phyloP scores from a whole-genome alignment of 2,329 filamentous ascomycete species.

The Sporothrix schenckii region DNA sequence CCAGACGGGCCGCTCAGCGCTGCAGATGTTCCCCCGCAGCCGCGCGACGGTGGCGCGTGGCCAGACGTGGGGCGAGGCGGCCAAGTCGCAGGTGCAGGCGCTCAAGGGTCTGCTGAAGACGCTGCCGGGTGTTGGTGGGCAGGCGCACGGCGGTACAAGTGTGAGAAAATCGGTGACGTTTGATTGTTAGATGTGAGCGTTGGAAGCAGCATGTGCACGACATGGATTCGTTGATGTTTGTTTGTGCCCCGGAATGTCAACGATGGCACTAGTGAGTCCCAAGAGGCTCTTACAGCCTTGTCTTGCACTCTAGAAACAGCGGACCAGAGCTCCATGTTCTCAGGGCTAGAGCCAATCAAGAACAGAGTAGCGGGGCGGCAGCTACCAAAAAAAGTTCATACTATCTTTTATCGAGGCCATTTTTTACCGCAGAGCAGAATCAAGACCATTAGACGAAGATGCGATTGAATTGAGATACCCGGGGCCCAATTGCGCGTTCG shows the following conservation, averaged over 20 bases:
- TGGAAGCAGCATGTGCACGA: background rate
- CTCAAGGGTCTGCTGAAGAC: constrained; percentile 33
- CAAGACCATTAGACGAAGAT: background rate
- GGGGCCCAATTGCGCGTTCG: background rate
- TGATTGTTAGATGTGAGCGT: constrained; percentile 16
- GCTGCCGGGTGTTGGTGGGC: constrained; percentile 21
- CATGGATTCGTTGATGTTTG: background rate
- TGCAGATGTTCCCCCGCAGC: constrained; percentile 35
- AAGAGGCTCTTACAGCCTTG: background rate
- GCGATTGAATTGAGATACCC: background rate
- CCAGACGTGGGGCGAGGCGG: constrained; percentile 36
- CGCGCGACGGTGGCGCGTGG: constrained; percentile 28
- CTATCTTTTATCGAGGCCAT: constrained; percentile 8
- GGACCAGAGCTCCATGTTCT: constrained; percentile 23
- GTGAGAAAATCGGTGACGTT: constrained; percentile 31
- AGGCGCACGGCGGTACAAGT: background rate
- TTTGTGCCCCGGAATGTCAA: background rate
- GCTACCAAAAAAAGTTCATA: constrained; percentile 28
- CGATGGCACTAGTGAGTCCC: background rate
- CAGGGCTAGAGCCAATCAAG: constrained; percentile 26
- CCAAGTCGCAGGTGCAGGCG: constrained; percentile 34
- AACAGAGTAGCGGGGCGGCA: constrained; percentile 12
- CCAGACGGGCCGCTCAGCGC: constrained; percentile 34
- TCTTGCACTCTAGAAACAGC: background rate
- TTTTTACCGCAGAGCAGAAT: background rate